Conservation (phyloP, 768 basidiomycete genomes). For the Tephrocybe rancida region DNA sequence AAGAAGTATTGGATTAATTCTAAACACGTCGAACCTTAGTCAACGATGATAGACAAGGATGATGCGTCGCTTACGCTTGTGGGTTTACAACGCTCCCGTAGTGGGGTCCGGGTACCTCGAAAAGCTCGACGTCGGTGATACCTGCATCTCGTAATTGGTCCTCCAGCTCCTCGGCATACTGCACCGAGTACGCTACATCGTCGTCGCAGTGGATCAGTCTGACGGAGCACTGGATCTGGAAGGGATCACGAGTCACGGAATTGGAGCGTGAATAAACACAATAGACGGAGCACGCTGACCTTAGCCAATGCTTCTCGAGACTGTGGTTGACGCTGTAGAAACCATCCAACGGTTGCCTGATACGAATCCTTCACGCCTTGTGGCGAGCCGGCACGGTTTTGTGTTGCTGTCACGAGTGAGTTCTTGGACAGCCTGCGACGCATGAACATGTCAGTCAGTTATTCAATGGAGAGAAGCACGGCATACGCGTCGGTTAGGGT, state of each 20-base stretch:
- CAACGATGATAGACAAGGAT: neutral
- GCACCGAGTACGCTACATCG: slow-evolving; percentile 26
- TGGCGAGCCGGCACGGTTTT: slow-evolving; percentile 19
- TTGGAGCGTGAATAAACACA: neutral
- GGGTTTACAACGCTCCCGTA: slow-evolving; percentile 23
- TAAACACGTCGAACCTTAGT: neutral
- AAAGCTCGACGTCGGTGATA: slow-evolving; percentile 17
- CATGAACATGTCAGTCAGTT: neutral
- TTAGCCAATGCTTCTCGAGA: slow-evolving; percentile 16
- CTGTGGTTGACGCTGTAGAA: slow-evolving; percentile 16
- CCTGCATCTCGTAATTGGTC: slow-evolving; percentile 23
- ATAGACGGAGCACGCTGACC: slow-evolving; percentile 3
- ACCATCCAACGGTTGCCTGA: slow-evolving; percentile 21
- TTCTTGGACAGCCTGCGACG: slow-evolving; percentile 15
- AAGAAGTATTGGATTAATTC: slow-evolving; percentile 20
- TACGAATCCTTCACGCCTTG: slow-evolving; percentile 18
- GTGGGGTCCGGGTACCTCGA: slow-evolving; percentile 23
- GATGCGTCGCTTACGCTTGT: slow-evolving; percentile 15
- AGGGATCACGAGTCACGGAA: neutral
- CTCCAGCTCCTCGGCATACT: slow-evolving; percentile 15
- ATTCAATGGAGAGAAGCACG: neutral
- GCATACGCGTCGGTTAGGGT: slow-evolving; percentile 19
- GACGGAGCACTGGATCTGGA: slow-evolving; percentile 22
- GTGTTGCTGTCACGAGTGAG: slow-evolving; percentile 12
- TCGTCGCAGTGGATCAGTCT: slow-evolving; percentile 24